phyloP scores from a whole-genome alignment of 345 rosid species.

The Acer yangbiense region DNA sequence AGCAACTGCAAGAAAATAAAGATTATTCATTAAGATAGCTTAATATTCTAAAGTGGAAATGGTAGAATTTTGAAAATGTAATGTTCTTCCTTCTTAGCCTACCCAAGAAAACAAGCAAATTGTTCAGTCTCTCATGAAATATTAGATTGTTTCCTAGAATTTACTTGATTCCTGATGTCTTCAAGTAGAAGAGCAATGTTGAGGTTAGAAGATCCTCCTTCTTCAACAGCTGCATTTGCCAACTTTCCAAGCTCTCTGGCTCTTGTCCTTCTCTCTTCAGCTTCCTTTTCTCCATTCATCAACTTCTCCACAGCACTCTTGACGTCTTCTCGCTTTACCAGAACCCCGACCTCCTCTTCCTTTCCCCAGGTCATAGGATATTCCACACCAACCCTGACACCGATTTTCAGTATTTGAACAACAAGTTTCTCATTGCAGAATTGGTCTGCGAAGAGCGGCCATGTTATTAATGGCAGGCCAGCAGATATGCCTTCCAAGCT shows the following conservation, averaged over 20 bases:
- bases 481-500: slow-evolving; percentile 12
- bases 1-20: too few species aligned
- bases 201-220: slow-evolving; percentile 14
- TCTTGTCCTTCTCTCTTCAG: slow-evolving; percentile 13
- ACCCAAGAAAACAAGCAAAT: neutral
- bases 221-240: slow-evolving; percentile 13
- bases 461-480: slow-evolving; percentile 17
- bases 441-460: slow-evolving; percentile 18
- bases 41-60: slow-evolving; percentile 11
- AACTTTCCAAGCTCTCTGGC: neutral
- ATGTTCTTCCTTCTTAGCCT: neutral
- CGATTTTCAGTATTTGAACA: slow-evolving; percentile 5
- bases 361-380: neutral
- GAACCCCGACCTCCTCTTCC: slow-evolving; percentile 8
- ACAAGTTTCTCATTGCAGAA: slow-evolving; percentile 19
- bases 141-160: neutral
- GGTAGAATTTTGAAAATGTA: too few species aligned
- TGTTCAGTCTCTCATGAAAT: neutral
- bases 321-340: slow-evolving; percentile 2
- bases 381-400: slow-evolving; percentile 10
- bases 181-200: slow-evolving; percentile 7
- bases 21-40: slow-evolving; percentile 8
- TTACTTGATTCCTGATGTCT: neutral
- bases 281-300: slow-evolving; percentile 1
- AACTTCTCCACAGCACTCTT: neutral